phyloP scores from a whole-genome alignment of 805 yeast genomes.

The Yamadazyma sp. region DNA sequence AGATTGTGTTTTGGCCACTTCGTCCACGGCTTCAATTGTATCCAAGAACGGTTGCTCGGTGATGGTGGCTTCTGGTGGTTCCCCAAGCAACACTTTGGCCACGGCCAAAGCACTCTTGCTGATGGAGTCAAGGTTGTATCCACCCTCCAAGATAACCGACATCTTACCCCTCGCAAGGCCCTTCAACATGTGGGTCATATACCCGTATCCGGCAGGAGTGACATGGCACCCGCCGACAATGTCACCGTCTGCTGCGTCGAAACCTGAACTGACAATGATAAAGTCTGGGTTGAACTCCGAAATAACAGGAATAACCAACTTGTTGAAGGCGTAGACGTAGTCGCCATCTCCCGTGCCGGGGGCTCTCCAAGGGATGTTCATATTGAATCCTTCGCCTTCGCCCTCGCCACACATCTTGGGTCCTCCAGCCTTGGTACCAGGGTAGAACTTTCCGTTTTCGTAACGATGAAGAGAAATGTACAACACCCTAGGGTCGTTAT shows the following conservation, averaged over 20 bases:
- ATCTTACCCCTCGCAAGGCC: conserved; percentile 84
- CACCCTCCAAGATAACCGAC: conserved; percentile 93
- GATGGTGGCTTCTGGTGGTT: conserved; percentile 83
- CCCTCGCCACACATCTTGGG: conserved; percentile 83
- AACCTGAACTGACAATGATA: conserved; percentile 91
- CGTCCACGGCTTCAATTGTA: conserved; percentile 76
- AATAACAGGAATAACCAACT: conserved; percentile 83
- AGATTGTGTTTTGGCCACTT: conserved; percentile 77
- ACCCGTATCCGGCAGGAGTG: conserved; percentile 93
- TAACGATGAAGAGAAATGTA: conserved; percentile 91
- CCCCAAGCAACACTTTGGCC: conserved; percentile 87
- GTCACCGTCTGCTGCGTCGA: conserved; percentile 99
- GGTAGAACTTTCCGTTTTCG: conserved; percentile 89
- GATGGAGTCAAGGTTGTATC: conserved; percentile 89
- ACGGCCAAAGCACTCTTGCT: conserved; percentile 90
- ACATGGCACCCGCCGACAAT: conserved; percentile 96
- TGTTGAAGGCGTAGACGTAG: conserved; percentile 86
- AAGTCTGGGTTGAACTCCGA: conserved; percentile 90
- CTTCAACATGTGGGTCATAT: conserved; percentile 90
- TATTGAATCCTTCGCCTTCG: conserved; percentile 79
- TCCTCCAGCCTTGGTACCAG: conserved; percentile 87
- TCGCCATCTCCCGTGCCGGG: conserved; percentile 96
- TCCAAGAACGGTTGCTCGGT: conserved; percentile 68
- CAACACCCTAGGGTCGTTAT: conserved; percentile 83
- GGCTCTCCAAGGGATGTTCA: conserved; percentile 91